Evolutionary conservation across 2,329 filamentous ascomycete species (phyloP).

Genomic region (Blastomyces emzantsi): DNA sequence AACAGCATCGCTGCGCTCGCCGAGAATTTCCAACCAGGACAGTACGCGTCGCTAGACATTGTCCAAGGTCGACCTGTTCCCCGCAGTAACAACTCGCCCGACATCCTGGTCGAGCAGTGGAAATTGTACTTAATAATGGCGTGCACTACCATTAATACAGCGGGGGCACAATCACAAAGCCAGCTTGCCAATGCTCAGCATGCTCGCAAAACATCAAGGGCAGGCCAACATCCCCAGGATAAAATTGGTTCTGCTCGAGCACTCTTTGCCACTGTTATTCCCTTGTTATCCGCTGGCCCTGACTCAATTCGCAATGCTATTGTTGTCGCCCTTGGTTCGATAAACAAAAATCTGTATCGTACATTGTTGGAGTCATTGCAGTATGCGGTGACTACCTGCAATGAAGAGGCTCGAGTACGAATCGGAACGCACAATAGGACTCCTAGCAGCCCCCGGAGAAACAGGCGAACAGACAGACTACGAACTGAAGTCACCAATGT

Average conservation of each 20-base stretch:
- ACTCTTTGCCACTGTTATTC: constrained; percentile 85
- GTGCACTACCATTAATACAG: constrained; percentile 85
- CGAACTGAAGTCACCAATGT: constrained; percentile 94
- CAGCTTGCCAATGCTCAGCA: constrained; percentile 61
- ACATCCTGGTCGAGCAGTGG: constrained; percentile 93
- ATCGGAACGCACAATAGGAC: constrained; percentile 69
- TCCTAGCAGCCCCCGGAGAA: constrained; percentile 71
- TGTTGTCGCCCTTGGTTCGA: constrained; percentile 83
- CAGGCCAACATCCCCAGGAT: constrained; percentile 54
- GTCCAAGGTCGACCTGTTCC: constrained; percentile 32
- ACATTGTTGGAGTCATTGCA: constrained; percentile 85
- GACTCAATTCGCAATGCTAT: constrained; percentile 79
- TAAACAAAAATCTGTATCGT: constrained; percentile 88
- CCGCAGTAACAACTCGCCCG: constrained; percentile 50
- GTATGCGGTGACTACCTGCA: constrained; percentile 74
- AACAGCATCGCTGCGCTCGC: constrained; percentile 69
- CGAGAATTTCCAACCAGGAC: constrained; percentile 42
- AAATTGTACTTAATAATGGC: constrained; percentile 96
- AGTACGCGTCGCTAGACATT: constrained; percentile 28
- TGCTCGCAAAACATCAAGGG: constrained; percentile 67
- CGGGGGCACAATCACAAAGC: constrained; percentile 54
- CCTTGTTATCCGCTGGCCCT: constrained; percentile 70
- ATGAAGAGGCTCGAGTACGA: constrained; percentile 76
- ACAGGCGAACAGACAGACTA: constrained; percentile 73
- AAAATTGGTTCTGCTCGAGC: constrained; percentile 82